Evolutionary conservation across 2,329 filamentous ascomycete species (phyloP).

Genomic region (Grosmannia huntii): DNA sequence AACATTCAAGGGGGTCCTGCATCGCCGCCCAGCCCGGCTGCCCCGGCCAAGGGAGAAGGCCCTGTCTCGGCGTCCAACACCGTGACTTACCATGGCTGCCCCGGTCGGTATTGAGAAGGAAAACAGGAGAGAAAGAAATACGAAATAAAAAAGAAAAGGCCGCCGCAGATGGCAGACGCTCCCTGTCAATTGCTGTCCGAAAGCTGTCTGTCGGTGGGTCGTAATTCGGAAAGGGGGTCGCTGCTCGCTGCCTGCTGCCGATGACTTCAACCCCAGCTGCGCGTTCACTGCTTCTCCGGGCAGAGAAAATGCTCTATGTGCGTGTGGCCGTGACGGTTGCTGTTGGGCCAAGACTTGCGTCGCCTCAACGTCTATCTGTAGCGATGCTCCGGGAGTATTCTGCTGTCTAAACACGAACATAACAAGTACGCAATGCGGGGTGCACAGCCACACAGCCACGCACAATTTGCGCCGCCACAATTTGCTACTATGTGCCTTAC

Average conservation of each 20-base stretch:
- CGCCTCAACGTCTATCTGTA: not conserved
- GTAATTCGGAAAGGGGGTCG: not conserved
- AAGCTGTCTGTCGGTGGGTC: not conserved
- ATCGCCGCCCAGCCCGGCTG: not conserved
- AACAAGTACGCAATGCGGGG: conserved; percentile 1
- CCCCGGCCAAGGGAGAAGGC: not conserved
- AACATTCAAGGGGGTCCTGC: conserved; percentile 9
- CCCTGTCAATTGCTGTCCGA: not conserved
- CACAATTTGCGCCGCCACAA: not conserved
- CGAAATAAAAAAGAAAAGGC: not conserved
- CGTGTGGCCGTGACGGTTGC: not conserved
- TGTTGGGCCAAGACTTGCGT: not conserved
- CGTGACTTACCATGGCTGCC: not conserved
- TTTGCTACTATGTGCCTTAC: not conserved
- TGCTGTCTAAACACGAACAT: not conserved
- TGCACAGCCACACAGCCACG: conserved; percentile 3
- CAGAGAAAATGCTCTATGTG: not conserved
- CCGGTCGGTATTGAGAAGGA: not conserved
- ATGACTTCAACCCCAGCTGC: not conserved
- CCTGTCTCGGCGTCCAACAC: not conserved
- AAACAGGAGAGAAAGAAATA: not conserved
- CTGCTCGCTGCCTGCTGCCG: not conserved
- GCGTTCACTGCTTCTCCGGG: not conserved
- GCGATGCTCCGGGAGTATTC: not conserved
- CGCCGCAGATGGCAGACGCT: not conserved